Conservation (phyloP, 176 grass and related monocot species). For the Calamus simplicifolius region DNA sequence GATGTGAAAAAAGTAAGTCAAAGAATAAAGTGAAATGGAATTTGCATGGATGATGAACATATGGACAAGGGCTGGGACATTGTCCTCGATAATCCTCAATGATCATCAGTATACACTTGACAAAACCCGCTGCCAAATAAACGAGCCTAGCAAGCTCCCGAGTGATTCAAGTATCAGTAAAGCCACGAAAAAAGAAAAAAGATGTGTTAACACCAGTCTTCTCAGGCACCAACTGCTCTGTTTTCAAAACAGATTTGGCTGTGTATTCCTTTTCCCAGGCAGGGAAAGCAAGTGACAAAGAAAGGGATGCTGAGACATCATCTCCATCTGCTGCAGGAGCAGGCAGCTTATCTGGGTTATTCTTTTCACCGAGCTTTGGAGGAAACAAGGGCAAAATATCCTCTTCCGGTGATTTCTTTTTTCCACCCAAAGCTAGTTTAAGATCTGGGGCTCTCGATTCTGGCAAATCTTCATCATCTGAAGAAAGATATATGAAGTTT, state of each 20-base stretch:
- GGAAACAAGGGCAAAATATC: constrained; percentile 19
- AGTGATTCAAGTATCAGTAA: no score
- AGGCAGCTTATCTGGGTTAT: constrained; percentile 18
- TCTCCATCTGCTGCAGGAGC: constrained; percentile 1
- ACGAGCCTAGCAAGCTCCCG: no score
- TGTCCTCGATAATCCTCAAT: no score
- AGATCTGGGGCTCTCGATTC: constrained; percentile 31
- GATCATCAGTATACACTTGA: no score
- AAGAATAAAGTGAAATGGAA: no score
- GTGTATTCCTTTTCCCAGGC: constrained; percentile 15
- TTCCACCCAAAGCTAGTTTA: constrained; percentile 35
- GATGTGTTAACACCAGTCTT: neutral
- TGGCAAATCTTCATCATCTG: constrained; percentile 35
- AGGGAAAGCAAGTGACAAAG: constrained; percentile 50
- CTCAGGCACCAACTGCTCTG: constrained; percentile 7
- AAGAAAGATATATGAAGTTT: constrained; percentile 24
- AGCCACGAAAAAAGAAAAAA: no score
- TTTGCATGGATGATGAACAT: no score
- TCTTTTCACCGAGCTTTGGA: constrained; percentile 35
- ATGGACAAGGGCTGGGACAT: no score
- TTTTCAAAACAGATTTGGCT: constrained; percentile 12
- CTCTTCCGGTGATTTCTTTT: constrained; percentile 23
- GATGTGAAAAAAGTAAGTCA: no score
- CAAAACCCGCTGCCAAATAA: no score
- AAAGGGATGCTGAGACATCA: constrained; percentile 27